Evolutionary conservation across 192 early-diverging fungal genomes (phyloP).

Genomic region (Chytriomyces sp.): DNA sequence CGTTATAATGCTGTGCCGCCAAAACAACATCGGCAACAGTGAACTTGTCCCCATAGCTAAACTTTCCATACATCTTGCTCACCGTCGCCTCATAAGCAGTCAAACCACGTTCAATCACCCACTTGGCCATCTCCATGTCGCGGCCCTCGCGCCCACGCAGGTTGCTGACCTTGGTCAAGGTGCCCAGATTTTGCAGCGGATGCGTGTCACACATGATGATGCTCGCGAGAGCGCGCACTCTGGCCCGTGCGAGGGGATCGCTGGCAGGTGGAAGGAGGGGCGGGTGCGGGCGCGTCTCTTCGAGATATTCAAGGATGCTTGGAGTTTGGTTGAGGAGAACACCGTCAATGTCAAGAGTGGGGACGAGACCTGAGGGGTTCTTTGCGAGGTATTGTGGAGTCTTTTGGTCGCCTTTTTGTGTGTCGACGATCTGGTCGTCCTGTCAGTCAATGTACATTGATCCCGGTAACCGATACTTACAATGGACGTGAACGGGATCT

Average conservation of each 20-base stretch:
- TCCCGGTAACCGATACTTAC: background rate
- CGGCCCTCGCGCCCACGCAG: background rate
- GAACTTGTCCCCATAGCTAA: slow-evolving; percentile 2
- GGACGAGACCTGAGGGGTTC: slow-evolving; percentile 14
- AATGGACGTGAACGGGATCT: background rate
- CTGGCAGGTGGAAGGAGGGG: background rate
- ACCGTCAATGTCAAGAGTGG: background rate
- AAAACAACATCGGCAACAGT: slow-evolving; percentile 6
- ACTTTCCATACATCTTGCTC: background rate
- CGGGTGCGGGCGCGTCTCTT: background rate
- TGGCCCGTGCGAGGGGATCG: slow-evolving; percentile 2
- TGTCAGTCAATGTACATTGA: background rate
- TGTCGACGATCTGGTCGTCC: background rate
- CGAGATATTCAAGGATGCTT: slow-evolving; percentile 9
- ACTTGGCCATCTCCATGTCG: slow-evolving; percentile 2
- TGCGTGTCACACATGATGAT: slow-evolving; percentile 8
- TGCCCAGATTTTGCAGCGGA: slow-evolving; percentile 2
- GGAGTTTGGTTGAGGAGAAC: background rate
- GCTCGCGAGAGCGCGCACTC: background rate
- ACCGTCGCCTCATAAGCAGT: slow-evolving; percentile 6
- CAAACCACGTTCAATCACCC: slow-evolving; percentile 5
- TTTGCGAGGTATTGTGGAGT: background rate
- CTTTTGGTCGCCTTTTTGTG: background rate
- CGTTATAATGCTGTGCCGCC: slow-evolving; percentile 8
- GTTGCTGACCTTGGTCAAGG: background rate